Evolutionary conservation across 202 grass and related monocot species (phyloP).

Genomic region (Hordeum pubiflorum): DNA sequence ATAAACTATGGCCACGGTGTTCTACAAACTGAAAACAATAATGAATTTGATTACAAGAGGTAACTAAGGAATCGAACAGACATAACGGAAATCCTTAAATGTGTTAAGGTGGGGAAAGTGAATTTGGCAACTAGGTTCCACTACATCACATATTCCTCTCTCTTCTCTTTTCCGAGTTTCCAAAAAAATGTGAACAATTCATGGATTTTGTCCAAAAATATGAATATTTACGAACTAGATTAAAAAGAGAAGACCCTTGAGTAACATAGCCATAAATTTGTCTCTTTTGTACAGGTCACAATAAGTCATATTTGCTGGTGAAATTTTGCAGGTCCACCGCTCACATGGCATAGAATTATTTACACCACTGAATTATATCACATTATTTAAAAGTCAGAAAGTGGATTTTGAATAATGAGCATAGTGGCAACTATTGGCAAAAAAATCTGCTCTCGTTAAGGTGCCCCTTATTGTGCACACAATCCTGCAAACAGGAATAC

Average conservation of each 20-base stretch:
- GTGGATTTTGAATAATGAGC: neutral
- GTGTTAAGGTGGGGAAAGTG: neutral
- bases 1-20: constrained; percentile 1
- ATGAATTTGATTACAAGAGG: neutral
- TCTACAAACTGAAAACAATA: neutral
- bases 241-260: neutral
- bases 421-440: neutral
- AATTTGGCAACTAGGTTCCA: neutral
- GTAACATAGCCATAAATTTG: neutral
- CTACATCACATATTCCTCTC: neutral
- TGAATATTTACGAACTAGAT: neutral
- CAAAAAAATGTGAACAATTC: neutral
- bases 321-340: neutral
- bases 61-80: constrained; percentile 8
- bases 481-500: neutral
- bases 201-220: neutral
- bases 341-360: neutral
- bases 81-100: neutral
- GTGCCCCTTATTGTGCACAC: neutral
- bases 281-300: neutral
- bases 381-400: neutral
- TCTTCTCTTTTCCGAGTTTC: neutral
- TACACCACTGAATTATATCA: neutral
- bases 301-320: neutral
- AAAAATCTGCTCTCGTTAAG: neutral